phyloP scores from a whole-genome alignment of 441 rosid species.

The Gossypium laxum region DNA sequence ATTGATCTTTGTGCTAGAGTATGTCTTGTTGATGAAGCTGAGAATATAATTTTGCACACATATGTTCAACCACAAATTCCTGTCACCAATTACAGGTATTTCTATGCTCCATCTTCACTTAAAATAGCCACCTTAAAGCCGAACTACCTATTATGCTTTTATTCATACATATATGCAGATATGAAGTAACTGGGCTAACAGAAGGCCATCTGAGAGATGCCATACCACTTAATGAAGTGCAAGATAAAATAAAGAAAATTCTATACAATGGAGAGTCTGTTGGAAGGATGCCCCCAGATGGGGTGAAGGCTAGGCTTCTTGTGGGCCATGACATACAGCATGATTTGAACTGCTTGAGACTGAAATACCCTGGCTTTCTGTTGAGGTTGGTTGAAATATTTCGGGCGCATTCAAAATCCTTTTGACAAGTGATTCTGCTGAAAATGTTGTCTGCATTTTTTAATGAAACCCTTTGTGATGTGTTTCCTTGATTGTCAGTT shows the following conservation, averaged over 20 bases:
- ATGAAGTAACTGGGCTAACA: slow-evolving; percentile 55
- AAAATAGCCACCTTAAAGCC: not conserved
- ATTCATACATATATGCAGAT: slow-evolving; percentile 23
- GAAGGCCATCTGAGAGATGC: slow-evolving; percentile 52
- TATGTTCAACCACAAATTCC: slow-evolving; percentile 48
- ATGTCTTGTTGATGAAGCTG: slow-evolving; percentile 63
- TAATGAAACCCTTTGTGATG: not conserved
- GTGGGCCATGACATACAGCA: slow-evolving; percentile 60
- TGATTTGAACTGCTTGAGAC: slow-evolving; percentile 52
- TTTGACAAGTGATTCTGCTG: not conserved
- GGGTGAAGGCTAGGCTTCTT: slow-evolving; percentile 49
- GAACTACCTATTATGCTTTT: slow-evolving; percentile 3
- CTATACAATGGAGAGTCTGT: slow-evolving; percentile 42
- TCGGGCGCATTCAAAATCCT: not conserved
- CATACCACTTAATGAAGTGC: slow-evolving; percentile 41
- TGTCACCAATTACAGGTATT: slow-evolving; percentile 54
- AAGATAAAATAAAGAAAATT: slow-evolving; percentile 30
- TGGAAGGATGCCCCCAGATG: slow-evolving; percentile 25
- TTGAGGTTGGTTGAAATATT: slow-evolving; percentile 37
- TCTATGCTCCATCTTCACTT: not conserved
- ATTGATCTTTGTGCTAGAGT: slow-evolving; percentile 50
- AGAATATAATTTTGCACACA: slow-evolving; percentile 43
- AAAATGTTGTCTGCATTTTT: not conserved
- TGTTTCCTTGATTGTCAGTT: not conserved
- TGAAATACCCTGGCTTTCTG: slow-evolving; percentile 49